Base-by-base conservation (phyloP, 331 rosid genomes). In the Quercus phellos region DNA sequence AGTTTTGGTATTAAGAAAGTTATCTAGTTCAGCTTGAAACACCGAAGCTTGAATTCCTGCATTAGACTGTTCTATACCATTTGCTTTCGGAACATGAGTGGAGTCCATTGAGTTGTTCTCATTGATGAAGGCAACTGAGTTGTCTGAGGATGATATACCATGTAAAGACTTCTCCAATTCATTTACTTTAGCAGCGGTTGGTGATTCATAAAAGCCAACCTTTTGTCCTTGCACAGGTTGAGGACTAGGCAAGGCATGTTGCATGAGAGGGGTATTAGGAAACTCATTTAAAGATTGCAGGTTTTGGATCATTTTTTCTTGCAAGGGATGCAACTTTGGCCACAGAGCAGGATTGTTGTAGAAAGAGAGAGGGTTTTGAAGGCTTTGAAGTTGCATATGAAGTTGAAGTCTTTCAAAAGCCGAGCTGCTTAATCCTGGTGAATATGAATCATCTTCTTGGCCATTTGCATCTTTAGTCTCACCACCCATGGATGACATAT, bases 321-420 rank as follows among this genome's bases (percentile, higher is more conserved):
- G 91, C 61, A 78, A 59, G 56, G 91, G 89, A 77, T 85, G 95
- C 74, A 87, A 74, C 84, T 87, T 90, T 7, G 95, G 93, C 95
- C 92, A 90, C 4, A 82, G 64, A 3, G 91, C 76, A 79, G 90
- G 88, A 72, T 87, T 89, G 55, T 78, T 85, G 85, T 81, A 85
- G 87, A 91, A 88, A 77, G 93, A 81, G 79, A 89, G 80, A 51
- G 98, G 93, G 87, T 84, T 92, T 46, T 94, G 96, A 55, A 88
- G 88, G 83, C 80, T 84, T 64, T 93, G 99, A 69, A 95, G 98
- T 55, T 95, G 98, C 94, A 95, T 90, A 79, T 91, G 99, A 12
- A 95, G 91, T 77, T 95, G 98, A 78, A 95, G 98, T 78, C 99
- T 87, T 79, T 95, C 99, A 14, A 95, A 78, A 43, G 99, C 97